Percentiles rank a stretch among this genome's conserved stretches.
These are phyloP conservation scores for Aspergillus caelatus DNA, from an alignment of 2,329 filamentous ascomycete genomes.

Conservation along the genomic window DNA sequence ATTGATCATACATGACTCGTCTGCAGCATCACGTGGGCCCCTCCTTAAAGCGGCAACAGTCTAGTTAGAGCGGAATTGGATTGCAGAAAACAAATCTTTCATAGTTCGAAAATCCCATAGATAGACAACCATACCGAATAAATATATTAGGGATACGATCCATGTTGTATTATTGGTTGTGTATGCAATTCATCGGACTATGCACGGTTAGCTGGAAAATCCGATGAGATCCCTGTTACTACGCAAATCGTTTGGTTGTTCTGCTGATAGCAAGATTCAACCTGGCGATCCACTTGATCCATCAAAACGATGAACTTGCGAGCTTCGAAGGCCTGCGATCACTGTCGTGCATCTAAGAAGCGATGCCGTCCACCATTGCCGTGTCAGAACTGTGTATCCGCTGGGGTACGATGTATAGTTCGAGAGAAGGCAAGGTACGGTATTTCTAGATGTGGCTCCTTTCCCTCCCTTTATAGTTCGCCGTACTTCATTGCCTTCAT, in stretches of 20 bases:
- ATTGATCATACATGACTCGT: neutral
- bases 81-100: neutral
- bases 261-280: neutral
- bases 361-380: neutral
- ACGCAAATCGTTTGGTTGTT: neutral
- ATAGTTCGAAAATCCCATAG: neutral
- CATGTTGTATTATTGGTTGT: neutral
- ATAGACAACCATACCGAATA: neutral
- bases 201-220: neutral
- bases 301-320: neutral
- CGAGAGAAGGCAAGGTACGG: slow-evolving; percentile 1
- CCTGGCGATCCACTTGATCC: neutral
- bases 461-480: neutral
- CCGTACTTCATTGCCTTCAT: neutral
- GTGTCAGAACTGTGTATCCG: neutral
- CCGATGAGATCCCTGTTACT: neutral
- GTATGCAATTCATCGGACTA: neutral
- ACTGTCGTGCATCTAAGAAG: slow-evolving; percentile 4
- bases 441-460: neutral
- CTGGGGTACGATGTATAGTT: slow-evolving; percentile 4
- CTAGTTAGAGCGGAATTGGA: neutral
- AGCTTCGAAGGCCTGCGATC: slow-evolving; percentile 3
- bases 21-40: neutral
- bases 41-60: neutral
- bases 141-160: neutral